Evolutionary conservation across 2,329 filamentous ascomycete species (phyloP).

Genomic region (Orbilia blumenaviensis): DNA sequence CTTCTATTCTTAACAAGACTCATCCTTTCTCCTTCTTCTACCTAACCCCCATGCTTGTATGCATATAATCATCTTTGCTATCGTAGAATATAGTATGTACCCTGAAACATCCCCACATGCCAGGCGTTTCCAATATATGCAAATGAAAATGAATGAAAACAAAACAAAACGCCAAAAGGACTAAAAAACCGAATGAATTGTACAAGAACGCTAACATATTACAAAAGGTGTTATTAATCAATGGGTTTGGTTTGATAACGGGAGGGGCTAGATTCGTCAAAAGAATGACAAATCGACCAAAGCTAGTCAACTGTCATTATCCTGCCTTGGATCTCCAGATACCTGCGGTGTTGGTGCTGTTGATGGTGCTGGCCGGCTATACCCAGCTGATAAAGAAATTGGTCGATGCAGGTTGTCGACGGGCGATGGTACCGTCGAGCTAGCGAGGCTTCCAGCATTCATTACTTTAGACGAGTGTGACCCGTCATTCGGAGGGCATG

Average conservation of each 20-base stretch:
- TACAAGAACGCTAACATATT: slow-evolving; percentile 20
- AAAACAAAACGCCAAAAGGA: background rate
- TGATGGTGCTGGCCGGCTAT: background rate
- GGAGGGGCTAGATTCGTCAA: background rate
- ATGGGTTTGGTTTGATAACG: too few relatives aligned
- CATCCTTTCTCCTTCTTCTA: too few relatives aligned
- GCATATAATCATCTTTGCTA: too few relatives aligned
- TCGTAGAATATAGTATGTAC: too few relatives aligned
- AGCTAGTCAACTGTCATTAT: slow-evolving; percentile 39
- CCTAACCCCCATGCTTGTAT: too few relatives aligned
- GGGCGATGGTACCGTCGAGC: slow-evolving; percentile 8
- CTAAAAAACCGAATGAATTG: background rate
- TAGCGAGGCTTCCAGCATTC: background rate
- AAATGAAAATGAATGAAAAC: too few relatives aligned
- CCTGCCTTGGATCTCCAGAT: slow-evolving; percentile 3
- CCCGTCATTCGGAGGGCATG: slow-evolving; percentile 26
- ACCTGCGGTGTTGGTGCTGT: too few relatives aligned
- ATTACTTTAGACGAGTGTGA: slow-evolving; percentile 21
- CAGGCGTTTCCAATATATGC: too few relatives aligned
- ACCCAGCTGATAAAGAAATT: background rate
- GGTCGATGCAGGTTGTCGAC: background rate
- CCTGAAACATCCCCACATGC: too few relatives aligned
- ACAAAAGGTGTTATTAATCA: background rate
- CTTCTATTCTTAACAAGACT: too few relatives aligned
- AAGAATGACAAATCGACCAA: slow-evolving; percentile 32